These are phyloP conservation scores for Aaosphaeria arxii DNA, from an alignment of 2,329 filamentous ascomycete genomes.

Conservation along the genomic window DNA sequence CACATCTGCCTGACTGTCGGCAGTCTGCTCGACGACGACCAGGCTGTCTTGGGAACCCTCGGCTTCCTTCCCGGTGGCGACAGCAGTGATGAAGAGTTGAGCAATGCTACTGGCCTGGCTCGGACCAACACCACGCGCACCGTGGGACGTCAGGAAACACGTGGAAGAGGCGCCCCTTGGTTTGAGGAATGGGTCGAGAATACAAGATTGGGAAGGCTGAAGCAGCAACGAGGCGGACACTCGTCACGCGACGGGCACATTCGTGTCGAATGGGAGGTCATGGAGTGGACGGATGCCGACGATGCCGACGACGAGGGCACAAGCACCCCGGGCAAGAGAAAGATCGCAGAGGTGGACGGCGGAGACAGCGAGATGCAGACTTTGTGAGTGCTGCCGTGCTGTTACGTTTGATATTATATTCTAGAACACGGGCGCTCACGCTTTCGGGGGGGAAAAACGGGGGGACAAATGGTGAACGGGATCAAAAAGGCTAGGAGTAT, in stretches of 20 bases:
- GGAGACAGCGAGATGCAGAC: constrained; percentile 30
- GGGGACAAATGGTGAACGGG: constrained; percentile 4
- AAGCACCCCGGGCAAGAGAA: constrained; percentile 27
- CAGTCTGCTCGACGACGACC: constrained; percentile 67
- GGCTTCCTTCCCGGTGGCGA: constrained; percentile 59
- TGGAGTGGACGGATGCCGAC: constrained; percentile 57
- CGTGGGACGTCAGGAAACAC: constrained; percentile 18
- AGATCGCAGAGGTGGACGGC: constrained; percentile 26
- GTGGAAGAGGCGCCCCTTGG: constrained; percentile 68
- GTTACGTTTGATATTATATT: constrained; percentile 4
- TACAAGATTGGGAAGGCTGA: constrained; percentile 67
- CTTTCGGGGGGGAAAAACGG: constrained; percentile 14
- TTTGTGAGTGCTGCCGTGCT: constrained; percentile 9
- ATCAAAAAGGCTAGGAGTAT: background rate
- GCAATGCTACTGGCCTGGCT: constrained; percentile 15
- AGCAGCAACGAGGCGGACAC: constrained; percentile 59
- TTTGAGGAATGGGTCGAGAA: constrained; percentile 79
- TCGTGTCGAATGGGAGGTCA: constrained; percentile 78
- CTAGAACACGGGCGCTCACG: constrained; percentile 23
- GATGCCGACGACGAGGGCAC: constrained; percentile 35
- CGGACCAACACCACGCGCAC: constrained; percentile 8
- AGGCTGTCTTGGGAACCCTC: constrained; percentile 70
- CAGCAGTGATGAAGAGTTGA: constrained; percentile 26
- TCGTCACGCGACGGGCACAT: constrained; percentile 62
- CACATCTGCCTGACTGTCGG: constrained; percentile 82